Percentiles rank a stretch among this genome's conserved stretches.
Evolutionary conservation across 2,329 filamentous ascomycete species (phyloP).

Genomic region (Xylaria sp.): DNA sequence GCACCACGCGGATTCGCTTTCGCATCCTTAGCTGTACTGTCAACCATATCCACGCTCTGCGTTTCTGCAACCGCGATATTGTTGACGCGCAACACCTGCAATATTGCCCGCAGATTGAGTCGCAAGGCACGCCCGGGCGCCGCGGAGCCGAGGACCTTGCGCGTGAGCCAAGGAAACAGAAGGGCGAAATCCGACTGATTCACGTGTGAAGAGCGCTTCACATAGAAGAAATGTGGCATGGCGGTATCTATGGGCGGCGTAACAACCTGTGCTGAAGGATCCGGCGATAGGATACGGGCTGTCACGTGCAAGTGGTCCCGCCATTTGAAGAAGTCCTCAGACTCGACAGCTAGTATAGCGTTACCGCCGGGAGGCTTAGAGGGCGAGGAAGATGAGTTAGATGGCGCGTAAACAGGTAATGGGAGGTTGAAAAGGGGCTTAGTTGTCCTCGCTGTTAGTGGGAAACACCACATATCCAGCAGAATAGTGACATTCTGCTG

Average conservation of each 20-base stretch:
- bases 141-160: slow-evolving; percentile 66
- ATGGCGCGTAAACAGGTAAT: slow-evolving; percentile 72
- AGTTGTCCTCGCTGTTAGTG: slow-evolving; percentile 72
- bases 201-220: slow-evolving; percentile 78
- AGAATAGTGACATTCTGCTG: slow-evolving; percentile 73
- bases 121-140: slow-evolving; percentile 69
- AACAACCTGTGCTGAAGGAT: slow-evolving; percentile 59
- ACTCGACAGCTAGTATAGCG: slow-evolving; percentile 76
- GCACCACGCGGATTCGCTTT: slow-evolving; percentile 47
- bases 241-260: slow-evolving; percentile 49
- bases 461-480: slow-evolving; percentile 84
- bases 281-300: slow-evolving; percentile 71
- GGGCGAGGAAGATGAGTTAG: slow-evolving; percentile 48
- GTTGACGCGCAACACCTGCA: slow-evolving; percentile 66
- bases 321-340: slow-evolving; percentile 84
- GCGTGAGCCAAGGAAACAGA: slow-evolving; percentile 78
- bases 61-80: slow-evolving; percentile 58
- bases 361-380: slow-evolving; percentile 59
- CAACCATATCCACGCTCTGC: slow-evolving; percentile 56
- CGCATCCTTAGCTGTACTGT: slow-evolving; percentile 51
- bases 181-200: slow-evolving; percentile 87
- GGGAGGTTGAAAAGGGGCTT: slow-evolving; percentile 76
- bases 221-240: slow-evolving; percentile 78
- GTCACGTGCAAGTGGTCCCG: slow-evolving; percentile 75
- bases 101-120: slow-evolving; percentile 67